Conservation (phyloP, 1,139 yeast species). For the Eremothecium coryli region DNA sequence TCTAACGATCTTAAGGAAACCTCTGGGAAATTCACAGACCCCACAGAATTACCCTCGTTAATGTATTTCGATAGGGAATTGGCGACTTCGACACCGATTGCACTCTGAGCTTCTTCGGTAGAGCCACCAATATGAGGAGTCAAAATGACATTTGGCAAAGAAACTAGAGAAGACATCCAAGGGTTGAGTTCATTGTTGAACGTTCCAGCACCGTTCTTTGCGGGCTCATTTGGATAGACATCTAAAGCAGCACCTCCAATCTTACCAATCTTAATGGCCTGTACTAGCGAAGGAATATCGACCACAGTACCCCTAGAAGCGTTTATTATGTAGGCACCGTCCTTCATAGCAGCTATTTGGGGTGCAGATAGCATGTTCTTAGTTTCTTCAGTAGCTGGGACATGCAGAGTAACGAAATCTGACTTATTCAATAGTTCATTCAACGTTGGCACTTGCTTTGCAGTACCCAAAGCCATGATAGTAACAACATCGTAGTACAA, state of each 20-base stretch:
- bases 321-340: slow-evolving; percentile 87
- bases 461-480: slow-evolving; percentile 96
- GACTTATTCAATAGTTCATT: slow-evolving; percentile 72
- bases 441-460: slow-evolving; percentile 81
- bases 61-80: slow-evolving; percentile 79
- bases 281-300: slow-evolving; percentile 86
- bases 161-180: slow-evolving; percentile 77
- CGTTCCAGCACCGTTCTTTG: slow-evolving; percentile 83
- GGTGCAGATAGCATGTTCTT: slow-evolving; percentile 81
- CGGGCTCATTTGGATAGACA: slow-evolving; percentile 96
- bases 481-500: slow-evolving; percentile 83
- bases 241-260: slow-evolving; percentile 97
- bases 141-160: slow-evolving; percentile 79
- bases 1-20: slow-evolving; percentile 84
- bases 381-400: slow-evolving; percentile 91
- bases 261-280: slow-evolving; percentile 87
- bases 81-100: slow-evolving; percentile 94
- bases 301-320: slow-evolving; percentile 98
- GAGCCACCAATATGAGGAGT: slow-evolving; percentile 99
- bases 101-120: slow-evolving; percentile 97
- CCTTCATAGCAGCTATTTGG: slow-evolving; percentile 93
- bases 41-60: slow-evolving; percentile 92
- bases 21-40: slow-evolving; percentile 99
- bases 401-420: slow-evolving; percentile 89
- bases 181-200: slow-evolving; percentile 64